phyloP scores from a whole-genome alignment of 768 basidiomycete genomes.

The Rubroboletus satanas region DNA sequence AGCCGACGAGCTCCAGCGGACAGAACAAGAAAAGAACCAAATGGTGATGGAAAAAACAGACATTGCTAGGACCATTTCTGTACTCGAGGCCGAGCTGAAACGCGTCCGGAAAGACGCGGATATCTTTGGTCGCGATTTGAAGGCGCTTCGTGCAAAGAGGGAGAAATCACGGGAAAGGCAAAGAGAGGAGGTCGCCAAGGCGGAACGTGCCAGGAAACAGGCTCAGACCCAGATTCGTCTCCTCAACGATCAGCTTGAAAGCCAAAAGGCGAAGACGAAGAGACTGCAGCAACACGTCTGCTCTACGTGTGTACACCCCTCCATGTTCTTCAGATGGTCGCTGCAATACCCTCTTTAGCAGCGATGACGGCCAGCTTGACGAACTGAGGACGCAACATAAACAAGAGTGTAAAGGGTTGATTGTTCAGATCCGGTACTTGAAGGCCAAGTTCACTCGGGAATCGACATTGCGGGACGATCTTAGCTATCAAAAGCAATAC shows the following conservation, averaged over 20 bases:
- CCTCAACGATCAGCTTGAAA: conserved; percentile 62
- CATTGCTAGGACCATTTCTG: conserved; percentile 61
- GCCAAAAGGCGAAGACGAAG: conserved; percentile 39
- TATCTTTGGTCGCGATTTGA: conserved; percentile 74
- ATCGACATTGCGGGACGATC: conserved; percentile 66
- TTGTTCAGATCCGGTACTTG: conserved; percentile 87
- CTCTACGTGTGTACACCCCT: conserved; percentile 43
- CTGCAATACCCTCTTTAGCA: conserved; percentile 19
- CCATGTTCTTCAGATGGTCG: not conserved
- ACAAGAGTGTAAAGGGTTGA: conserved; percentile 84
- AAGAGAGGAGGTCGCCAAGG: conserved; percentile 50
- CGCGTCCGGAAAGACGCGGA: conserved; percentile 76
- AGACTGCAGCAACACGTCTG: conserved; percentile 56
- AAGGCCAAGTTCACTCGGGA: conserved; percentile 91
- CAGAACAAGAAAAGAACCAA: conserved; percentile 61
- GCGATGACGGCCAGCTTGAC: conserved; percentile 52
- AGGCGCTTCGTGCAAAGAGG: conserved; percentile 61
- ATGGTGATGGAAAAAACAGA: conserved; percentile 60
- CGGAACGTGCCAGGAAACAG: conserved; percentile 68
- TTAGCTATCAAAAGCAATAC: conserved; percentile 87
- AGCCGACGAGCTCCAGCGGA: conserved; percentile 57
- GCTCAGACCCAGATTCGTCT: conserved; percentile 60
- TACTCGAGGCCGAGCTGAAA: conserved; percentile 67
- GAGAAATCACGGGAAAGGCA: conserved; percentile 54
- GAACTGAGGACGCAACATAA: conserved; percentile 66